These are phyloP conservation scores for Yarrowia sp. DNA, from an alignment of 805 yeast genomes.

Conservation along the genomic window DNA sequence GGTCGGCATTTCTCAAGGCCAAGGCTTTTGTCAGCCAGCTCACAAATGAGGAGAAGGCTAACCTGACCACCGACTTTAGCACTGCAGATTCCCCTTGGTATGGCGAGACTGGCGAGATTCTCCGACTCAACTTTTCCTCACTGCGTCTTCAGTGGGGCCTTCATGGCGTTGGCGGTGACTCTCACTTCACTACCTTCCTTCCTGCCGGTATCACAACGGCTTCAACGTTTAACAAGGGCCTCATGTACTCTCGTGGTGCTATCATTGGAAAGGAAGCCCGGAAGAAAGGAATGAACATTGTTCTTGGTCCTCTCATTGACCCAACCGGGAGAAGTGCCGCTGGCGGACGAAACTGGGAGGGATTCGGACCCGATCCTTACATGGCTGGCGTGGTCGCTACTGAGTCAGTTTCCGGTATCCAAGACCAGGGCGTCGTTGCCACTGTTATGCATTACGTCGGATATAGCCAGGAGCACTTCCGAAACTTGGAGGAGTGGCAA, in stretches of 20 bases:
- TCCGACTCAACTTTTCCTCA: slow-evolving; percentile 51
- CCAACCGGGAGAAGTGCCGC: slow-evolving; percentile 61
- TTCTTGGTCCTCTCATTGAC: slow-evolving; percentile 57
- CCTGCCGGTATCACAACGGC: slow-evolving; percentile 61
- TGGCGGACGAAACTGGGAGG: slow-evolving; percentile 66
- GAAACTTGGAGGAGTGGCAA: slow-evolving; percentile 53
- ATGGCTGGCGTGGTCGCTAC: slow-evolving; percentile 55
- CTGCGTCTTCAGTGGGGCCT: slow-evolving; percentile 64
- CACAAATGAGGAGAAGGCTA: slow-evolving; percentile 58
- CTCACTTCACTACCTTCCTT: slow-evolving; percentile 46
- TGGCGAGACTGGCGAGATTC: slow-evolving; percentile 62
- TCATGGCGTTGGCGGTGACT: slow-evolving; percentile 58
- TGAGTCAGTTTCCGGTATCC: slow-evolving; percentile 53
- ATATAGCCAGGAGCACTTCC: slow-evolving; percentile 60
- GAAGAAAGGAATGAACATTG: slow-evolving; percentile 52
- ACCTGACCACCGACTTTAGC: slow-evolving; percentile 61
- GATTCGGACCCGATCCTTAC: slow-evolving; percentile 61
- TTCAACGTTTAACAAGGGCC: slow-evolving; percentile 53
- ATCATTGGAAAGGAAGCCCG: slow-evolving; percentile 57
- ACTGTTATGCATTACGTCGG: slow-evolving; percentile 55
- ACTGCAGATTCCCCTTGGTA: slow-evolving; percentile 13
- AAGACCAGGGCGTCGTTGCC: slow-evolving; percentile 56
- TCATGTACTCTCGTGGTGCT: slow-evolving; percentile 52
- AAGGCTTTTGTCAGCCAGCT: slow-evolving; percentile 52
- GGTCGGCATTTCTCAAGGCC: slow-evolving; percentile 54